Conservation (phyloP, 2,329 filamentous ascomycete species). For the Microdochium trichocladiopsis region DNA sequence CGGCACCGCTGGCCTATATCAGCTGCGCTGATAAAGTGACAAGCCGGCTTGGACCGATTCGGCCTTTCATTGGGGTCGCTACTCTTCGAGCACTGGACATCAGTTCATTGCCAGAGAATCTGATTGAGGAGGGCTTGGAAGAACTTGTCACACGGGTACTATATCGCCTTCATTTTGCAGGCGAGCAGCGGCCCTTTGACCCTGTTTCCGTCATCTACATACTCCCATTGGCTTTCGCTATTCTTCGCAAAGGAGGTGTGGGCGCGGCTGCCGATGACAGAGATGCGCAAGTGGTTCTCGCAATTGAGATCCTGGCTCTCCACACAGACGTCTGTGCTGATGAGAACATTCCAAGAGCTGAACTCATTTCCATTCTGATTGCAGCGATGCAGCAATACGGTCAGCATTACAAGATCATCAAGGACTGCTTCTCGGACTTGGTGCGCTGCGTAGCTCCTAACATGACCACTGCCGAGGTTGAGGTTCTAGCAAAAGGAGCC, state of each 20-base stretch:
- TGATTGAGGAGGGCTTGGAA: slow-evolving; percentile 75
- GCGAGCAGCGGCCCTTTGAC: slow-evolving; percentile 93
- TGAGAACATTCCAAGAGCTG: slow-evolving; percentile 65
- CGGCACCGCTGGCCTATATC: slow-evolving; percentile 71
- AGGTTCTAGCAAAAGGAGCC: slow-evolving; percentile 66
- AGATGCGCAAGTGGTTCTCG: slow-evolving; percentile 84
- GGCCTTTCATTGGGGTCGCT: slow-evolving; percentile 81
- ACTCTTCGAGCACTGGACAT: slow-evolving; percentile 74
- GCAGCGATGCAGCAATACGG: slow-evolving; percentile 80
- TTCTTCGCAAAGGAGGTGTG: slow-evolving; percentile 75
- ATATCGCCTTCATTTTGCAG: slow-evolving; percentile 82
- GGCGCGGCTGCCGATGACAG: slow-evolving; percentile 67
- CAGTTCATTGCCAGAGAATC: slow-evolving; percentile 61
- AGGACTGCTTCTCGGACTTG: slow-evolving; percentile 84
- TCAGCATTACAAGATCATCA: slow-evolving; percentile 92
- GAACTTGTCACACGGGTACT: slow-evolving; percentile 80
- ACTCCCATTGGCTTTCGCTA: slow-evolving; percentile 70
- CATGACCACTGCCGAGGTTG: slow-evolving; percentile 65
- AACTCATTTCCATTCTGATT: slow-evolving; percentile 67
- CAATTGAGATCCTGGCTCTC: slow-evolving; percentile 81
- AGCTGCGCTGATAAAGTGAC: slow-evolving; percentile 71
- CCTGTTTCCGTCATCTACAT: slow-evolving; percentile 81
- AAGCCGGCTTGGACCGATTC: slow-evolving; percentile 64
- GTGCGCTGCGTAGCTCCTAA: slow-evolving; percentile 80
- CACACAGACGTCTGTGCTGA: slow-evolving; percentile 78